phyloP scores from a whole-genome alignment of 192 early-diverging fungal species.

The Mortierella claussenii region DNA sequence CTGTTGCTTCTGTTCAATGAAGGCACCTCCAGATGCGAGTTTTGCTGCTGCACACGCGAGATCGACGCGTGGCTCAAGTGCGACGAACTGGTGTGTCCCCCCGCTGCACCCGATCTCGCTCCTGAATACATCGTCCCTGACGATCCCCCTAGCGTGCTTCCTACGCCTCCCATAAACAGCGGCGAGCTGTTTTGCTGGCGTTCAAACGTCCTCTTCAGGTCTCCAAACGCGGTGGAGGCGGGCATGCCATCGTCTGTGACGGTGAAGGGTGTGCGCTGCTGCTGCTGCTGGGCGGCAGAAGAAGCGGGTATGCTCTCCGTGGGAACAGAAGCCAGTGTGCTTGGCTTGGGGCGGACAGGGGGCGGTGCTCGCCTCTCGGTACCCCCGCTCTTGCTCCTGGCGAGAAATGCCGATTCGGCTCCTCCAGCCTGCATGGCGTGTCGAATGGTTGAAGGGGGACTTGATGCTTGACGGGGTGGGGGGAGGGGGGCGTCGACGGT shows the following conservation, averaged over 20 bases:
- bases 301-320: neutral
- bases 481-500: too few relatives aligned
- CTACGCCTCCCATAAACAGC: conserved; percentile 9
- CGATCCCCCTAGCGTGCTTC: neutral
- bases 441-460: too few relatives aligned
- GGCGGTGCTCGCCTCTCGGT: conserved; percentile 36
- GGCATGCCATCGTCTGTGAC: conserved; percentile 18
- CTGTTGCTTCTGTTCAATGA: neutral
- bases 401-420: neutral
- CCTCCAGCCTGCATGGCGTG: conserved; percentile 12
- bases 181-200: conserved; percentile 23
- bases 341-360: conserved; percentile 38
- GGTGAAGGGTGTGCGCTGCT: conserved; percentile 7
- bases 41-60: conserved; percentile 5
- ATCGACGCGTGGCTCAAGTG: conserved; percentile 12
- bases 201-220: conserved; percentile 43
- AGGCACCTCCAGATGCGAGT: neutral
- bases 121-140: neutral
- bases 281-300: neutral
- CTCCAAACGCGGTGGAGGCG: conserved; percentile 31
- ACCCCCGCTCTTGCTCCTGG: conserved; percentile 27
- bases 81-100: neutral
- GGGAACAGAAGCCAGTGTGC: conserved; percentile 13
- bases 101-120: neutral
- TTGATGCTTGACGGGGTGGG: too few relatives aligned